Evolutionary conservation across 1,284 basidiomycete genomes (phyloP), one percentile per base, ranked within the genome.

Genomic region (Rhodotorula sp.): DNA sequence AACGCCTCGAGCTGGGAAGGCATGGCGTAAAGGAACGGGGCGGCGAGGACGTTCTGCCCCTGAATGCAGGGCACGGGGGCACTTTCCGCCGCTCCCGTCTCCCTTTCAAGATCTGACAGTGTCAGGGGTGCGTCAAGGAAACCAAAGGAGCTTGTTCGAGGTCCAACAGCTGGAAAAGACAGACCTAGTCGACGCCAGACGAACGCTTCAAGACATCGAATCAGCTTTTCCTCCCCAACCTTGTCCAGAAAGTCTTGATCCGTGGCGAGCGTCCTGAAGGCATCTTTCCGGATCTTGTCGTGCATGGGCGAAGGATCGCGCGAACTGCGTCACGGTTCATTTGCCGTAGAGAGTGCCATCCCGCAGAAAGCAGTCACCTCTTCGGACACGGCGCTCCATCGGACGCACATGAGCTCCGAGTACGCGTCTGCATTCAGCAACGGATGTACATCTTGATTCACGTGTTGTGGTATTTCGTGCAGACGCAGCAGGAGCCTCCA

Each of bases 1-100:
- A 97, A 99, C 0, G 95, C 95, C 81, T 99, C 95, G 16, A 98
- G 82, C 81, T 99, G 93, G 10, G 92, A 93, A 2, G 93, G 92
- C 87, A 97, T 90, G 16, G 91, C 92, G 80, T 97, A 98, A 55
- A 99, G 85, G 81, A 98, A 98, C 0, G 95, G 95, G 1, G 95
- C 95, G 23, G 94, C 93, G 47, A 99, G 87, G 52, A 98, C 95
- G 80, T 99, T 99, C 94, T 59, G 60, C 4, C 68, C 76, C 67
- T 76, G 73, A 4, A 74, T 63, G 52, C 69, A 73, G 15, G 71
- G 68, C 2, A 68, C 57, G 18, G 61, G 43, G 19, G 59, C 45
- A 19, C 64, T 66, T 26, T 61, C 21, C 59, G 23, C n/a, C 57
- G 43, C 15, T 16, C 10, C 14, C 23, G 19, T 2, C 49, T 21